Evolutionary conservation across 2,329 filamentous ascomycete species (phyloP).

Genomic region (Ophiobolus disseminans): DNA sequence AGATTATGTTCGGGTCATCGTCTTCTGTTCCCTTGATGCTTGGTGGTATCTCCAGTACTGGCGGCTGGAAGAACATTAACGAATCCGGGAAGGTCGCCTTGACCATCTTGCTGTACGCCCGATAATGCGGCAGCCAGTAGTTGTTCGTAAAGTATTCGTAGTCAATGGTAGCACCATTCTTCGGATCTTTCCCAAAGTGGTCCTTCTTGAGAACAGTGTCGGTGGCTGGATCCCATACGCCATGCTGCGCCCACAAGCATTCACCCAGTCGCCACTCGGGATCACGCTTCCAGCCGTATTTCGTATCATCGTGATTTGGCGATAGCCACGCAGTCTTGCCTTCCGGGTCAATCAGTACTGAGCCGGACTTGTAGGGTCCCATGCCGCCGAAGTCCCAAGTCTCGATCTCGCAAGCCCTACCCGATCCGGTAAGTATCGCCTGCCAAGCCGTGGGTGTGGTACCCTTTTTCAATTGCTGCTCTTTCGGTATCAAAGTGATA

Average conservation of each 20-base stretch:
- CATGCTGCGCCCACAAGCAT: conserved; percentile 96
- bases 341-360: conserved; percentile 82
- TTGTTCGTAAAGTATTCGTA: conserved; percentile 88
- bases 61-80: conserved; percentile 89
- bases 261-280: conserved; percentile 90
- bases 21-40: conserved; percentile 84
- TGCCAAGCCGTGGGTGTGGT: conserved; percentile 95
- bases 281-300: conserved; percentile 90
- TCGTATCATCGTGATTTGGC: conserved; percentile 79
- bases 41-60: conserved; percentile 90
- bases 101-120: conserved; percentile 76
- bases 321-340: conserved; percentile 86
- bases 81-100: conserved; percentile 77
- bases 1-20: conserved; percentile 88
- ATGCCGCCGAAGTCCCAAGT: conserved; percentile 94
- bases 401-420: conserved; percentile 85
- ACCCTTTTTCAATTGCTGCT: conserved; percentile 90
- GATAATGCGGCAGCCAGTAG: conserved; percentile 88
- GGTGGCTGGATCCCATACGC: conserved; percentile 84
- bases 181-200: conserved; percentile 84
- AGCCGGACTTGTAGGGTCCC: conserved; percentile 88
- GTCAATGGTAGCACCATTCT: conserved; percentile 74
- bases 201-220: conserved; percentile 82
- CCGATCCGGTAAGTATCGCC: conserved; percentile 88
- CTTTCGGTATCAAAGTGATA: conserved; percentile 78